Conservation (phyloP, 2,329 filamentous ascomycete genomes). For the Pseudonectria buxi region DNA sequence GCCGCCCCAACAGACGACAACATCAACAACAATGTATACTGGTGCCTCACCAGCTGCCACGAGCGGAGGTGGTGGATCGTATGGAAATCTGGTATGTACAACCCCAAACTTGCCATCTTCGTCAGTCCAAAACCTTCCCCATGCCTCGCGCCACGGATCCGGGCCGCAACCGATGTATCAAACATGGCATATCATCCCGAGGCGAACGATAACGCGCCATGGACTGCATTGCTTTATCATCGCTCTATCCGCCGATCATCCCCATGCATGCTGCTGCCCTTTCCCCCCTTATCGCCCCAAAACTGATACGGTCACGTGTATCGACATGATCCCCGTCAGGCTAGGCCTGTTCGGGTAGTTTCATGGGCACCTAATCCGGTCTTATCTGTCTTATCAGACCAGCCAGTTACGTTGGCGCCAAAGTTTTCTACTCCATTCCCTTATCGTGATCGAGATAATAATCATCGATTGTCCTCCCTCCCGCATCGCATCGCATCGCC, state of each 20-base stretch:
- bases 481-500: conserved; percentile 21
- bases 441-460: conserved; percentile 34
- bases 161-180: background rate
- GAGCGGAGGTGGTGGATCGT: conserved; percentile 27
- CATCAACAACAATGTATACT: conserved; percentile 16
- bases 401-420: conserved; percentile 19
- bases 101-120: background rate
- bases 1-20: background rate
- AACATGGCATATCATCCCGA: no score
- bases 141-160: background rate
- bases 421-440: conserved; percentile 30
- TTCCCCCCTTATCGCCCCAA: conserved; percentile 15
- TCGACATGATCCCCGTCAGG: conserved; percentile 14
- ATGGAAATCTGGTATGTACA: conserved; percentile 33
- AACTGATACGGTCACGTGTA: conserved; percentile 25
- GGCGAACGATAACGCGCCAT: no score
- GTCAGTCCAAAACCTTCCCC: background rate
- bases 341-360: conserved; percentile 16
- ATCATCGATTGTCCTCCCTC: conserved; percentile 25
- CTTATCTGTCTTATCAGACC: conserved; percentile 32
- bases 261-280: conserved; percentile 1
- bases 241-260: conserved; percentile 1
- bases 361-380: conserved; percentile 13
- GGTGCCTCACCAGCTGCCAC: conserved; percentile 34
- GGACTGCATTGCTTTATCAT: background rate